phyloP scores from a whole-genome alignment of 352 stramenopile genomes.

The Globisporangium paddicum region DNA sequence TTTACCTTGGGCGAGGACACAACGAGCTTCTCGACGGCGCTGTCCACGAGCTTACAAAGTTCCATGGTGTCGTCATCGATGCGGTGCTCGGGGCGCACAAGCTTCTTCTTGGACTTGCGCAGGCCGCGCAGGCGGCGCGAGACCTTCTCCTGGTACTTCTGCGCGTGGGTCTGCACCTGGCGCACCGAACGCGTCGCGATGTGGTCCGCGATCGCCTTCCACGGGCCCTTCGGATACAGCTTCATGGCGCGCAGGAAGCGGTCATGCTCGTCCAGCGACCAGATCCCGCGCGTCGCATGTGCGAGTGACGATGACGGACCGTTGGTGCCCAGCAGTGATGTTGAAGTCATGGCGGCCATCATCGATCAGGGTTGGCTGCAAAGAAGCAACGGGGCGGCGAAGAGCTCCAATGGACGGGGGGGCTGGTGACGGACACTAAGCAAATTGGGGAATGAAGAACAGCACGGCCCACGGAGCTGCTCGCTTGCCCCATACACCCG shows the following conservation, averaged over 20 bases:
- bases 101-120: constrained; percentile 70
- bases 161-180: too few species aligned
- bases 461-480: too few species aligned
- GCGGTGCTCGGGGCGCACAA: constrained; percentile 48
- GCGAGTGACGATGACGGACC: constrained; percentile 7
- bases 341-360: constrained; percentile 19
- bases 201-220: constrained; percentile 68
- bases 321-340: constrained; percentile 7
- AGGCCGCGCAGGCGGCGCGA: constrained; percentile 54
- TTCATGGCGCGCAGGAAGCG: constrained; percentile 67
- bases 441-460: constrained; percentile 12
- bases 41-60: constrained; percentile 52
- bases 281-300: constrained; percentile 38
- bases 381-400: not conserved
- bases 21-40: constrained; percentile 38
- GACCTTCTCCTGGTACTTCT: constrained; percentile 79
- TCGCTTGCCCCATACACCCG: too few species aligned
- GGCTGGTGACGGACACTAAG: not conserved
- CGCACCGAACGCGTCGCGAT: constrained; percentile 64
- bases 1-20: constrained; percentile 17
- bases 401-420: not conserved
- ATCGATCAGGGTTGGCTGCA: constrained; percentile 5
- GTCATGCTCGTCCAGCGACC: constrained; percentile 66
- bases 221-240: constrained; percentile 62
- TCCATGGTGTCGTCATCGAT: constrained; percentile 61